Base-by-base conservation (phyloP, 371 early-diverging fungal species). In the Umbelopsis sp. region DNA sequence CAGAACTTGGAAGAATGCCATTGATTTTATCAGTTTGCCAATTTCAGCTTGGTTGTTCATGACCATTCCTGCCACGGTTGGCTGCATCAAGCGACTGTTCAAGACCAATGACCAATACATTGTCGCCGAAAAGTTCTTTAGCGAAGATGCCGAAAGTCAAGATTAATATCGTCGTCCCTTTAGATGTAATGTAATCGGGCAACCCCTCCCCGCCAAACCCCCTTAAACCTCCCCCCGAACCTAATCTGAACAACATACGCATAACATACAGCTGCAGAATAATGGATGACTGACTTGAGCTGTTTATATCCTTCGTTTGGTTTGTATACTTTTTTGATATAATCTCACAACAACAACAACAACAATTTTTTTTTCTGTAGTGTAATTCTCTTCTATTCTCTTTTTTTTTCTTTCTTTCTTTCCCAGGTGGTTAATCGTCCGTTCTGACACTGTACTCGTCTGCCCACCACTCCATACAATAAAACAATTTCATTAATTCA, bases 21-120 rank as follows among this genome's bases (percentile, higher is more conserved):
- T 76, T 29, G 86, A 86, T 45, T 86, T 84, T 67, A 68, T 74
- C n/a, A 78, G 74, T 32, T 68, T 84, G 38, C 86, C 85, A 0
- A 66, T 86, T 4, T 80, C 83, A 9, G 86, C 86, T 22, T 84
- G 83, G 83, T 35, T 84, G 18, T 83, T 82, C 52, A 81, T 86
- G 84, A 81, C 85, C 12, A 66, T 86, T 14, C 86, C 86, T n/a
- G 80, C 83, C 10, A 84, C 83, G 10, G 41, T 83, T 65, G 84
- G 85, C 16, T 80, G 81, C 50, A 66, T 84, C 22, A 84, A 81
- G 63, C 77, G 84, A 18, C 68, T 86, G 25, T 68, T 70, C 16
- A 74, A 75, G 50, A 66, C 70, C 44, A 74, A 84, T 46, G 79
- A 84, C 20, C 72, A 78, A 50, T 86, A 86, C 63, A 76, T 84